Conservation (phyloP, 2,329 filamentous ascomycete genomes). For the Calonectria pteridis region DNA sequence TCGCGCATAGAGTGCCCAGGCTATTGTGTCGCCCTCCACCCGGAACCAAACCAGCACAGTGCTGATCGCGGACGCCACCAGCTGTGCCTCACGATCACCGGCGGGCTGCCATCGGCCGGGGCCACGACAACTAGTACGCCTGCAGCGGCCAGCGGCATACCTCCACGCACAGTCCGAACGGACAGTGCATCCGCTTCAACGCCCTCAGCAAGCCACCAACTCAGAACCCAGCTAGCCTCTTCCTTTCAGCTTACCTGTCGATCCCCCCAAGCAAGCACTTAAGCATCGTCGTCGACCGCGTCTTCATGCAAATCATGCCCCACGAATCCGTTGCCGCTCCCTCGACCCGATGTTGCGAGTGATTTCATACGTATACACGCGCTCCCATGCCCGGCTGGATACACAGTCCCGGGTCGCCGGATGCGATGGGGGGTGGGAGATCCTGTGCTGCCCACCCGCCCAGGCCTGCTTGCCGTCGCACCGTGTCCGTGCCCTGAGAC, state of each 20-base stretch:
- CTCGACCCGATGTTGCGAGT: not conserved
- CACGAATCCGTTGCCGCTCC: not conserved
- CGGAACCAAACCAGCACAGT: not conserved
- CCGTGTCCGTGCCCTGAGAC: conserved; percentile 15
- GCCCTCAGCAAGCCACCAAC: conserved; percentile 8
- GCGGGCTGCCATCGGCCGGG: not conserved
- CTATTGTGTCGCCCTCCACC: not conserved
- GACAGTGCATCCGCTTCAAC: not conserved
- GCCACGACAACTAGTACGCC: not conserved
- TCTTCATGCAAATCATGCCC: conserved; percentile 13
- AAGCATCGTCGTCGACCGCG: conserved; percentile 8
- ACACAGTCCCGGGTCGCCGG: conserved; percentile 8
- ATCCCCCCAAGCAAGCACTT: conserved; percentile 9
- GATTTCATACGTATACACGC: not conserved
- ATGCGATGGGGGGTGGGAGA: not conserved
- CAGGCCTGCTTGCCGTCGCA: not conserved
- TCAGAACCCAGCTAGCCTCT: not conserved
- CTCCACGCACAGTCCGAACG: not conserved
- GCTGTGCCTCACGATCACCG: not conserved
- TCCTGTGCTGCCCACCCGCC: not conserved
- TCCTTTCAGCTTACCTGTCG: conserved; percentile 5
- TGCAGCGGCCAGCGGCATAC: not conserved
- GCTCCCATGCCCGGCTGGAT: not conserved
- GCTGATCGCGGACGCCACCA: not conserved
- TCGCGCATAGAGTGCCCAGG: not conserved